These are phyloP conservation scores for Schwanniomyces vanrijiae DNA, from an alignment of 805 yeast genomes.

Conservation along the genomic window DNA sequence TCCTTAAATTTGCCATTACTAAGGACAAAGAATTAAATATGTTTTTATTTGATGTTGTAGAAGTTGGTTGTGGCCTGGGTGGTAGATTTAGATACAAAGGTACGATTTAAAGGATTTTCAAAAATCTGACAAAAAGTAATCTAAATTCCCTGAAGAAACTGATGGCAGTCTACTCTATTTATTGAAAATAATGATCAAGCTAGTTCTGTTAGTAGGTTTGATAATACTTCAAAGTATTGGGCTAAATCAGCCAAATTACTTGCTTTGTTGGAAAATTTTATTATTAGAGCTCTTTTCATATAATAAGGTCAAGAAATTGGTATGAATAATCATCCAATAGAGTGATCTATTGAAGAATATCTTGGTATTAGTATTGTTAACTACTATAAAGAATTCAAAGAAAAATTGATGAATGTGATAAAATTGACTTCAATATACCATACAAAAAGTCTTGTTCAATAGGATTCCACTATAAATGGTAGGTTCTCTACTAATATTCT, in stretches of 20 bases:
- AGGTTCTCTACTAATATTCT: conserved; percentile 52
- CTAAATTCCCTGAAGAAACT: conserved; percentile 42
- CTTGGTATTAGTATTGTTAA: conserved; percentile 49
- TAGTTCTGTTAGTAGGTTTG: conserved; percentile 52
- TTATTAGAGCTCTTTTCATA: conserved; percentile 55
- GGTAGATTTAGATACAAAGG: conserved; percentile 36
- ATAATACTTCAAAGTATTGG: conserved; percentile 38
- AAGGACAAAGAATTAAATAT: conserved; percentile 35
- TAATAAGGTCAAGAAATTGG: conserved; percentile 67
- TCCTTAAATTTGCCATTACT: conserved; percentile 44
- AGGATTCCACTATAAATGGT: conserved; percentile 44
- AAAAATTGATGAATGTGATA: conserved; percentile 31
- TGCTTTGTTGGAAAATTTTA: conserved; percentile 43
- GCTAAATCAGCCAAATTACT: conserved; percentile 48
- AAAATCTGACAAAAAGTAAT: conserved; percentile 32
- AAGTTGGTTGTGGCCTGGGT: conserved; percentile 36
- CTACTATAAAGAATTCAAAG: conserved; percentile 34
- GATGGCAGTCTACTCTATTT: conserved; percentile 58
- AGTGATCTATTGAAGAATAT: conserved; percentile 51
- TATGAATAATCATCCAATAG: conserved; percentile 47
- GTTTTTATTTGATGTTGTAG: conserved; percentile 34
- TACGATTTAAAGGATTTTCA: conserved; percentile 41
- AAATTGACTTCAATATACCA: conserved; percentile 48
- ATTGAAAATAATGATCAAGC: conserved; percentile 63
- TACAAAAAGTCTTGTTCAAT: conserved; percentile 57